Percentiles rank a stretch among this genome's conserved stretches.
Conservation (phyloP, 73 alveolate genomes). For the Symbiodinium natans region DNA sequence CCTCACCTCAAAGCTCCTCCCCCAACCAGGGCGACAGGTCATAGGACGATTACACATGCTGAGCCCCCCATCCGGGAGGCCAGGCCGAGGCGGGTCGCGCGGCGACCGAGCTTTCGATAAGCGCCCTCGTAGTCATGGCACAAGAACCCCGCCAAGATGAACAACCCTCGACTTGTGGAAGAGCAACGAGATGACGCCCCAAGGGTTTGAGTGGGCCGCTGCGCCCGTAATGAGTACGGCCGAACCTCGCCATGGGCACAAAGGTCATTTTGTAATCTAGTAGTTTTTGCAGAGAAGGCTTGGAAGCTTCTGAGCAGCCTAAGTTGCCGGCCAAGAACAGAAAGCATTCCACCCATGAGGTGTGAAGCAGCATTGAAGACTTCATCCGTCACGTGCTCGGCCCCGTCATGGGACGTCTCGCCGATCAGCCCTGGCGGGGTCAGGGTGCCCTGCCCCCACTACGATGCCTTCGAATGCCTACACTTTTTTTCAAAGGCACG, state of each 20-base stretch:
- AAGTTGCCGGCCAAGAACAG: slow-evolving; percentile 19
- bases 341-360: slow-evolving; percentile 51
- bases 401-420: slow-evolving; percentile 59
- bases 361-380: slow-evolving; percentile 93
- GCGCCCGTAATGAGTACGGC: slow-evolving; percentile 70
- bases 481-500: neutral
- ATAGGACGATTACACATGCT: too few relatives aligned
- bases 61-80: too few relatives aligned
- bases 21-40: too few relatives aligned
- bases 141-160: too few relatives aligned
- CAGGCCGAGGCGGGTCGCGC: too few relatives aligned
- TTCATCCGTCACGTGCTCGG: slow-evolving; percentile 90
- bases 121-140: too few relatives aligned
- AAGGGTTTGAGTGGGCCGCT: slow-evolving; percentile 58
- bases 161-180: neutral
- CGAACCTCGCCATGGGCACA: slow-evolving; percentile 69
- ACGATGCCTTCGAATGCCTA: neutral
- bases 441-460: too few relatives aligned
- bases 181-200: slow-evolving; percentile 62
- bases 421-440: slow-evolving; percentile 50
- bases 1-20: too few relatives aligned
- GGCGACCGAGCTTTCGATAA: too few relatives aligned
- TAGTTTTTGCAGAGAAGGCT: neutral
- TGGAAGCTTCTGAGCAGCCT: neutral
- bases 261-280: neutral